Evolutionary conservation across 2,329 filamentous ascomycete genomes (phyloP).

Genomic region (Phialophora expanda): DNA sequence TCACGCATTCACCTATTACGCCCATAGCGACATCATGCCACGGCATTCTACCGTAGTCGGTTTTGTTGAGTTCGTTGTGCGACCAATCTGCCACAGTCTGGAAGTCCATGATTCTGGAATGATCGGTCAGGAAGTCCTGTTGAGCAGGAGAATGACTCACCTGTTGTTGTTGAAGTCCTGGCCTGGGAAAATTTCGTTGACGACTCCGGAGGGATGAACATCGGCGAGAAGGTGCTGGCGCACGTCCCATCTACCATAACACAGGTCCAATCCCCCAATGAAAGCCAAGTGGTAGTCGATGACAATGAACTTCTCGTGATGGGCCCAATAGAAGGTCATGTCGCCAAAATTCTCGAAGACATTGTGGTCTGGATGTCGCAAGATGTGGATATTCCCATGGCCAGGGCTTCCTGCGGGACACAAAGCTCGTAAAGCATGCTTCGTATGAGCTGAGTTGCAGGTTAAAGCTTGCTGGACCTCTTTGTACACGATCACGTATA

Average conservation of each 20-base stretch:
- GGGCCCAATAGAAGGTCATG: slow-evolving; percentile 97
- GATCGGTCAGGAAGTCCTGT: slow-evolving; percentile 3
- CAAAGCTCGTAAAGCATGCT: slow-evolving; percentile 77
- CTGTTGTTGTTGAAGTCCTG: slow-evolving; percentile 98
- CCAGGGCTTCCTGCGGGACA: slow-evolving; percentile 83
- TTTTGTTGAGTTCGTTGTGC: slow-evolving; percentile 87
- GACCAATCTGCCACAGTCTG: slow-evolving; percentile 90
- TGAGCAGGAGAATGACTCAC: slow-evolving; percentile 9
- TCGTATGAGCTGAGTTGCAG: slow-evolving; percentile 92
- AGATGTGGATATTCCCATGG: slow-evolving; percentile 83
- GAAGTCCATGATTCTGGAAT: slow-evolving; percentile 83
- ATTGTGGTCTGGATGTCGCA: slow-evolving; percentile 95
- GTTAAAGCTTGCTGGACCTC: slow-evolving; percentile 81
- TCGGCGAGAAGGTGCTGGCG: slow-evolving; percentile 85
- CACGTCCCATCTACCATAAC: slow-evolving; percentile 92
- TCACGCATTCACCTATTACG: slow-evolving; percentile 83
- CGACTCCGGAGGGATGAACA: slow-evolving; percentile 80
- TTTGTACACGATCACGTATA: slow-evolving; percentile 91
- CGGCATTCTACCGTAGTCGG: slow-evolving; percentile 91
- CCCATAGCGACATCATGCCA: slow-evolving; percentile 98
- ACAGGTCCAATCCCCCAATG: slow-evolving; percentile 91
- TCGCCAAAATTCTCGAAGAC: slow-evolving; percentile 90
- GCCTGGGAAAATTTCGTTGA: slow-evolving; percentile 86
- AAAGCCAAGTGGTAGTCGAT: slow-evolving; percentile 91
- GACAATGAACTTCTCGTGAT: slow-evolving; percentile 97